Evolutionary conservation across 1,284 basidiomycete genomes (phyloP), one percentile per base, ranked within the genome.

Genomic region (Malassezia cuniculi): DNA sequence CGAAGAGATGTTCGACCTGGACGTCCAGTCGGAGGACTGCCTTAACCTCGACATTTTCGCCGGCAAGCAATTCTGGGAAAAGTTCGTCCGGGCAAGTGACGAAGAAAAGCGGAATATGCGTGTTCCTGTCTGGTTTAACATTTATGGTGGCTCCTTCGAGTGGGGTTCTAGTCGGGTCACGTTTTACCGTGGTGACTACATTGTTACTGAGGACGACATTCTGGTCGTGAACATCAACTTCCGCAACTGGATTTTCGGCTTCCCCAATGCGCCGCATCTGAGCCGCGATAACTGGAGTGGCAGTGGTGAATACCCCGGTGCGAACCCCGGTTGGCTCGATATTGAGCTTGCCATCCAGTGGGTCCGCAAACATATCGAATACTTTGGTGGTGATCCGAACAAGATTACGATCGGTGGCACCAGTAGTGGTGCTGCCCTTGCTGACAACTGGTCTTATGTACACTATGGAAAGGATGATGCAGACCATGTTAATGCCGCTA

Each of bases 371-470:
- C 73, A 69, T 24, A 64, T 70, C 19, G 34, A 39, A 2, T 72
- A 74, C 19, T 81, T 87, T 51, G 82, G 82, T 6, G 85, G 82
- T 6, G 66, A 73, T 43, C 34, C 51, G 2, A 31, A 72, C 4
- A 75, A 75, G 50, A 75, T 93, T 52, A 86, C 84, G 0, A 53
- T 93, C 15, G 83, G 82, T 16, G 87, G 87, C 5, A 85, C 93
- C 67, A 85, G 82, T 57, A 77, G 78, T 21, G 87, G 87, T 27
- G 86, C 81, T 8, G 33, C 38, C 17, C 21, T 28, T 5, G 25
- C 29, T 2, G 45, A 47, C 33, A 41, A 41, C 18, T 47, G 39
- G 39, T 27, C 39, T 1, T 47, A 16, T 30, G 27, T 14, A 6
- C 39, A 47, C 38, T 27, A 41, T 35, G 24, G 42, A 12, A 47